Percentiles rank a stretch among this genome's conserved stretches.
Conservation (phyloP, 192 early-diverging fungal species). For the Lobosporangium transversale region DNA sequence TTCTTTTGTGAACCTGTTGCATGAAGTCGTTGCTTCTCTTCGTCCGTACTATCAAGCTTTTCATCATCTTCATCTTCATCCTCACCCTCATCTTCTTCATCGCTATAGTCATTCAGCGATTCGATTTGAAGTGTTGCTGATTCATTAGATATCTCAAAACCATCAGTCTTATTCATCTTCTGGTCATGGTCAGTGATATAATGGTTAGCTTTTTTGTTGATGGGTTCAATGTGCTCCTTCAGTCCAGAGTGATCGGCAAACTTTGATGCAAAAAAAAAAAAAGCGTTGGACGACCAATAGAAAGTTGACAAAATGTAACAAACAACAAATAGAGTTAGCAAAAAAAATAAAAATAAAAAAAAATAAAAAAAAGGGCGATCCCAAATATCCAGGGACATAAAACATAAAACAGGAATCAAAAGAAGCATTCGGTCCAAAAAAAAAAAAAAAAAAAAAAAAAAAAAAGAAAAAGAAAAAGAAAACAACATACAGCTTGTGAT, state of each 20-base stretch:
- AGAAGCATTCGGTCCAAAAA: no score
- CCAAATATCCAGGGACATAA: no score
- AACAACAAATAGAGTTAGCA: no score
- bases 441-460: no score
- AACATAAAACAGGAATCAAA: no score
- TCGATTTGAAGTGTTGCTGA: background rate
- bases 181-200: no score
- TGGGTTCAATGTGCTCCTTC: conserved; percentile 13
- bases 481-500: conserved; percentile 9
- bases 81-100: conserved; percentile 24
- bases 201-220: conserved; percentile 1
- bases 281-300: no score
- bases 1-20: background rate
- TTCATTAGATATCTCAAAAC: background rate
- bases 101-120: background rate
- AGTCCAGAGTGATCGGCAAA: conserved; percentile 2
- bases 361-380: no score
- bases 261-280: no score
- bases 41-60: conserved; percentile 13
- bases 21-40: conserved; percentile 14
- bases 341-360: no score
- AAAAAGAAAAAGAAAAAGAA: background rate
- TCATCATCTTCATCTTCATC: conserved; percentile 25
- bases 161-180: background rate
- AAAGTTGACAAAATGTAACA: no score